phyloP scores from a whole-genome alignment of 495 filamentous ascomycete genomes.

The Immersiella caudata region DNA sequence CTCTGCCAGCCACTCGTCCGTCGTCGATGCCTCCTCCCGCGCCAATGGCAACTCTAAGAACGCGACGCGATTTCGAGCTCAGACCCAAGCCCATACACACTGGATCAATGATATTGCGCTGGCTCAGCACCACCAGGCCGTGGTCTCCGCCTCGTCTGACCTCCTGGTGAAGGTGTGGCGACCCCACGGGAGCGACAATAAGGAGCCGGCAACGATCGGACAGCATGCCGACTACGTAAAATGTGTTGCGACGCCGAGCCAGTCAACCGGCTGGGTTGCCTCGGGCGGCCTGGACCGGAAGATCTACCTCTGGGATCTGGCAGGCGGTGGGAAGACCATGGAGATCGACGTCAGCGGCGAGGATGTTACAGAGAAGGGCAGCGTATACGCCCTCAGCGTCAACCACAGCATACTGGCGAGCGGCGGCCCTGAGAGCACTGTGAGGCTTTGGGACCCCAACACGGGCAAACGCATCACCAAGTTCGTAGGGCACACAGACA shows the following conservation, averaged over 20 bases:
- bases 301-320: slow-evolving; percentile 90
- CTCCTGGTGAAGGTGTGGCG: slow-evolving; percentile 94
- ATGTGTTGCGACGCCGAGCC: slow-evolving; percentile 75
- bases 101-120: slow-evolving; percentile 98
- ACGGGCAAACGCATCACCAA: slow-evolving; percentile 91
- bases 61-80: slow-evolving; percentile 74
- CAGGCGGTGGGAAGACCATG: slow-evolving; percentile 79
- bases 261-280: slow-evolving; percentile 81
- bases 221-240: slow-evolving; percentile 97
- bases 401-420: slow-evolving; percentile 77
- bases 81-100: slow-evolving; percentile 97
- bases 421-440: slow-evolving; percentile 91
- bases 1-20: slow-evolving; percentile 31
- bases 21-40: slow-evolving; percentile 33
- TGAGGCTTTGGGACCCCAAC: slow-evolving; percentile 89
- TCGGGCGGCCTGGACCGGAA: slow-evolving; percentile 95
- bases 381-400: slow-evolving; percentile 85
- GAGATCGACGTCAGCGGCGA: slow-evolving; percentile 81
- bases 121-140: slow-evolving; percentile 74
- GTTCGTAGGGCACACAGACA: slow-evolving; percentile 97
- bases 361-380: slow-evolving; percentile 85
- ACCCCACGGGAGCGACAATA: slow-evolving; percentile 70
- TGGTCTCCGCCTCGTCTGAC: slow-evolving; percentile 95
- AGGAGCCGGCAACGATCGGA: slow-evolving; percentile 78
- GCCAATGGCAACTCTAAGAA: slow-evolving; percentile 40